Base-by-base conservation (phyloP, 805 yeast species). In the Yamadazyma nakazawae region DNA sequence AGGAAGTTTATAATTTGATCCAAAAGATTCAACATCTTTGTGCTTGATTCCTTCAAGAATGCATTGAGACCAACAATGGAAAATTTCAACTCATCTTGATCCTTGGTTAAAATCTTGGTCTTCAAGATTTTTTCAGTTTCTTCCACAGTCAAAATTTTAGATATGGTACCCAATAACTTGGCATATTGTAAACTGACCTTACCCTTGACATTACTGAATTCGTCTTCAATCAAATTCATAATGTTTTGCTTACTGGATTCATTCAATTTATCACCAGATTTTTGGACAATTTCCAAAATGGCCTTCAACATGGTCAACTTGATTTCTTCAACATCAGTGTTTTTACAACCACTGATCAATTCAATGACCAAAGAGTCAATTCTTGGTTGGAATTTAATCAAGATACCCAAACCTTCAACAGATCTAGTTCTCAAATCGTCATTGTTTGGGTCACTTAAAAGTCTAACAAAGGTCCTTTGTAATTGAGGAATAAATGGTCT, bases 401-500 rank as follows among this genome's bases (percentile, higher is more conserved):
- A 76, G 9, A 91, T 81, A 43, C 97, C 96, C 55, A 94, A 72
- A 0, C 97, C 97, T 52, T 76, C 78, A 25, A 96, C 97, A 12
- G 99, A 96, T 52, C 96, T 80, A 6, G 81, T 66, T 54, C 98
- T 78, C 58, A 94, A 72, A 8, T 78, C 67, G 42, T 85, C 95
- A 57, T 84, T 86, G 2, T 79, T 59, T 1, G 86, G 74, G 67
- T 94, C 99, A 43, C 88, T 78, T 54, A 94, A 73, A 2, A 96
- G 87, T 62, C 95, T 86, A 36, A 92, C 96, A 70, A 94, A 94
- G 1, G 99, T 94, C 63, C 99, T 80, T 70, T 94, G 99, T 55
- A 94, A 76, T 71, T 94, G 99, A 8, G 99, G 99, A 66, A 94
- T 81, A 64, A 94, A 94, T 13, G 99, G 99, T 60, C 92, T 81